A percentile compares a stretch with the other conserved stretches of the same genome.
Evolutionary conservation across 2,329 filamentous ascomycete species (phyloP).

Genomic region (Neocucurbitaria cava): DNA sequence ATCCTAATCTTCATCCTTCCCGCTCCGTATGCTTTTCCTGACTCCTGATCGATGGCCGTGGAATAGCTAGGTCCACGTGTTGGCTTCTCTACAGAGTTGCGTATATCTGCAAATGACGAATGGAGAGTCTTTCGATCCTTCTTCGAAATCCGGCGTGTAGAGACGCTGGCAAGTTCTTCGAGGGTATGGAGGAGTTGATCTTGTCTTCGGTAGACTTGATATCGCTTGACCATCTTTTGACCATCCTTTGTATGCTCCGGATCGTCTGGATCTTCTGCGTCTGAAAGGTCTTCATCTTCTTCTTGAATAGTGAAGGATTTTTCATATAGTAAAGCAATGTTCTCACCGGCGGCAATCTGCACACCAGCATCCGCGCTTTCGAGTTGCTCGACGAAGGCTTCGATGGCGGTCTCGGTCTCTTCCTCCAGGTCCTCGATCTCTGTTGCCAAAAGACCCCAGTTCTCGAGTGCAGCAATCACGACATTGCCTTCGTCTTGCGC

Average conservation of each 20-base stretch:
- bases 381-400: conserved; percentile 85
- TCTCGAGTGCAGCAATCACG: conserved; percentile 76
- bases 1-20: conserved; percentile 67
- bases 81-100: conserved; percentile 71
- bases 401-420: conserved; percentile 74
- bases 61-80: conserved; percentile 70
- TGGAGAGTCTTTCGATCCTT: conserved; percentile 72
- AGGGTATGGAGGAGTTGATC: conserved; percentile 67
- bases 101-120: conserved; percentile 69
- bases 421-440: conserved; percentile 77
- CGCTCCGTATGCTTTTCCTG: conserved; percentile 64
- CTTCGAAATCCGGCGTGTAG: conserved; percentile 68
- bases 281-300: conserved; percentile 61
- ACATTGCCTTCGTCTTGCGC: conserved; percentile 74
- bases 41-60: conserved; percentile 68
- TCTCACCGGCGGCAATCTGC: conserved; percentile 78
- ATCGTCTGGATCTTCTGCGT: conserved; percentile 58
- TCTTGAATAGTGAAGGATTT: conserved; percentile 68
- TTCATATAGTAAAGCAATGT: conserved; percentile 84
- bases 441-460: conserved; percentile 82
- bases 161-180: conserved; percentile 65
- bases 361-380: conserved; percentile 75
- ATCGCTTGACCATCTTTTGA: conserved; percentile 64
- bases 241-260: conserved; percentile 38
- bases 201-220: conserved; percentile 70